Conservation (phyloP, 2,329 filamentous ascomycete genomes). For the Dryadomyces quercus-mongolicae region DNA sequence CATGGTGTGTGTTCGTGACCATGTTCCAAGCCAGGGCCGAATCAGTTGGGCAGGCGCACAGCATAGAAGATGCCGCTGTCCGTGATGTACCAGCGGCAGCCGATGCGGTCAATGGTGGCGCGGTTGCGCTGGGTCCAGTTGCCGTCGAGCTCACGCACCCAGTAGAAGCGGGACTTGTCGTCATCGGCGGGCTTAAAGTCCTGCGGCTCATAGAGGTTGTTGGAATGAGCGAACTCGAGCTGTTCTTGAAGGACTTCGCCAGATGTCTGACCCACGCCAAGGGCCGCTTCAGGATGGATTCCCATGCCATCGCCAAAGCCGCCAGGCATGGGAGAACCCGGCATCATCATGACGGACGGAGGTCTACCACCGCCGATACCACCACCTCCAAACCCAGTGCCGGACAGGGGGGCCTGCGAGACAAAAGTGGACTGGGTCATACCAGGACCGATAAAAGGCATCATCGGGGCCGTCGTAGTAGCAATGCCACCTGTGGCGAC, state of each 20-base stretch:
- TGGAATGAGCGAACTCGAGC: constrained; percentile 34
- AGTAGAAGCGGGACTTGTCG: constrained; percentile 48
- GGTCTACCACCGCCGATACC: constrained; percentile 8
- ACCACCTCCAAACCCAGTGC: background rate
- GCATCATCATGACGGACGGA: constrained; percentile 19
- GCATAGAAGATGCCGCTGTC: constrained; percentile 50
- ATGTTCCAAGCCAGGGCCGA: background rate
- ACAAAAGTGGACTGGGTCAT: constrained; percentile 3
- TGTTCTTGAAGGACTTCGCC: constrained; percentile 34
- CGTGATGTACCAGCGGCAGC: constrained; percentile 46
- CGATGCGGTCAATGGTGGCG: constrained; percentile 45
- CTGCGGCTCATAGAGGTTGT: constrained; percentile 42
- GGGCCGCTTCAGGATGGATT: constrained; percentile 32
- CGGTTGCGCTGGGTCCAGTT: constrained; percentile 48
- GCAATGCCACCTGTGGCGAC: constrained; percentile 8
- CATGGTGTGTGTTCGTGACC: background rate
- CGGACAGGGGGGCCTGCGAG: constrained; percentile 3
- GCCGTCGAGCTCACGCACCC: constrained; percentile 47
- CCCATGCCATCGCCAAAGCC: constrained; percentile 3
- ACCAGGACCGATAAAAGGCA: constrained; percentile 6
- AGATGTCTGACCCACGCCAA: constrained; percentile 38
- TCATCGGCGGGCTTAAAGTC: constrained; percentile 52
- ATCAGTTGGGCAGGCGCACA: constrained; percentile 34
- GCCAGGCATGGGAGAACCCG: constrained; percentile 5
- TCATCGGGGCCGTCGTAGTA: constrained; percentile 9